Base-by-base conservation (phyloP, 1,284 basidiomycete genomes). In the Malassezia pachydermatis region DNA sequence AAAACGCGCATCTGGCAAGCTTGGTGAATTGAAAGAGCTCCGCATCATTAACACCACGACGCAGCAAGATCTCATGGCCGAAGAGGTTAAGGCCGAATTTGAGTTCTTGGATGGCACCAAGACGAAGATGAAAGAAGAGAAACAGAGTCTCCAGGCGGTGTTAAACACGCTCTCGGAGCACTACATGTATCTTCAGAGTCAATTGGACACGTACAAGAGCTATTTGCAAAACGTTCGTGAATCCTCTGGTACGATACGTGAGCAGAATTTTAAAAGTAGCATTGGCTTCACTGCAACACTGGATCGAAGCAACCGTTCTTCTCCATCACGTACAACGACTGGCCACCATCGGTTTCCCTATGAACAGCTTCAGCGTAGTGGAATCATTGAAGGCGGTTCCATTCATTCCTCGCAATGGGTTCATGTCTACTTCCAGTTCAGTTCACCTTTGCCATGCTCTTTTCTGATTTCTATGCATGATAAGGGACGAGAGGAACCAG, bases 101-200 rank as follows among this genome's bases (percentile, higher is more conserved):
- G 84, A 84, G 5, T 92, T 96, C 73, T 81, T 98, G 23, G 92
- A 92, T 47, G 96, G 95, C 73, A 78, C 96, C 59, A 81, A 87
- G 39, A 92, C 98, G 74, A 98, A 96, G 77, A 88, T 98, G 39
- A 68, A 94, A 29, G 75, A 86, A 54, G 94, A 99, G 77, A 89
- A 86, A 43, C 83, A 86, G 62, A 86, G 83, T 13, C 79, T 98
- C 50, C 90, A 96, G 57, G 82, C 86, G 4, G 94, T 99, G 23
- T 96, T 89, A 81, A 92, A 94, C 79, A 96, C 94, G 20, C 96
- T 98, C 60, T 84, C 89, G 73, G 92, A 98, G 72, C 94, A 98
- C 76, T 96, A 99, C 77, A 88, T 87, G 73, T 98, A 98, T 73
- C 78, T 99, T 72, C 80, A 90, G 36, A 82, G 82, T 22, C 94